These are phyloP conservation scores for Quillaja saponaria DNA, from an alignment of 306 rosid species.

Conservation along the genomic window DNA sequence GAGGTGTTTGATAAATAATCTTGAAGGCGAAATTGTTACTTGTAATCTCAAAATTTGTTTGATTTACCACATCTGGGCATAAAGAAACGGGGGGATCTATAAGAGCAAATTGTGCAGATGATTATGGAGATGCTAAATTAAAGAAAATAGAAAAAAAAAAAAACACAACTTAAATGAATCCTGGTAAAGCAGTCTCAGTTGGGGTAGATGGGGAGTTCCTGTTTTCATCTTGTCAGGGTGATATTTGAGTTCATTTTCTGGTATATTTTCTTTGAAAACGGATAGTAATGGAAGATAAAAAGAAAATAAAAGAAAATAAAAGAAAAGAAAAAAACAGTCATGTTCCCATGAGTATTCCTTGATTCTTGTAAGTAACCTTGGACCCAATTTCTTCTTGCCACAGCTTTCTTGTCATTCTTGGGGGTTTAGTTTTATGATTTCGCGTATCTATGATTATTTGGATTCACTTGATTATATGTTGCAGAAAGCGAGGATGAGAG, in stretches of 20 bases:
- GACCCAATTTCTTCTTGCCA: constrained; percentile 2
- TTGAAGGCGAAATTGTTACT: background rate
- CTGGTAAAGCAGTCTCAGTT: background rate
- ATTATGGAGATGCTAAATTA: no score
- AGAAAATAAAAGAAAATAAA: background rate
- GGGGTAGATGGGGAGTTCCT: background rate
- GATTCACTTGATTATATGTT: constrained; percentile 65
- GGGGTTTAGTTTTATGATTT: background rate
- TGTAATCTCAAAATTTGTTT: background rate
- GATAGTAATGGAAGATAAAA: no score
- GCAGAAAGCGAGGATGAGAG: constrained; percentile 88
- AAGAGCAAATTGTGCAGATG: background rate
- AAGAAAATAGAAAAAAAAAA: no score
- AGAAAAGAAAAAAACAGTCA: background rate
- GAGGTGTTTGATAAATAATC: background rate
- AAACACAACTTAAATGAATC: no score
- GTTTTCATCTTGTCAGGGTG: background rate
- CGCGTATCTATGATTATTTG: constrained; percentile 20
- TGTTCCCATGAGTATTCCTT: background rate
- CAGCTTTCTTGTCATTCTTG: constrained; percentile 10
- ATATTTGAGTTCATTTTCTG: no score
- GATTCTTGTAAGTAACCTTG: background rate
- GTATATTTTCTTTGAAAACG: no score
- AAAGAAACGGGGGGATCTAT: background rate
- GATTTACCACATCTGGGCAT: background rate